Percentiles rank a stretch among this genome's conserved stretches.
Conservation (phyloP, 176 grass and related monocot genomes). For the Ensete glaucum region DNA sequence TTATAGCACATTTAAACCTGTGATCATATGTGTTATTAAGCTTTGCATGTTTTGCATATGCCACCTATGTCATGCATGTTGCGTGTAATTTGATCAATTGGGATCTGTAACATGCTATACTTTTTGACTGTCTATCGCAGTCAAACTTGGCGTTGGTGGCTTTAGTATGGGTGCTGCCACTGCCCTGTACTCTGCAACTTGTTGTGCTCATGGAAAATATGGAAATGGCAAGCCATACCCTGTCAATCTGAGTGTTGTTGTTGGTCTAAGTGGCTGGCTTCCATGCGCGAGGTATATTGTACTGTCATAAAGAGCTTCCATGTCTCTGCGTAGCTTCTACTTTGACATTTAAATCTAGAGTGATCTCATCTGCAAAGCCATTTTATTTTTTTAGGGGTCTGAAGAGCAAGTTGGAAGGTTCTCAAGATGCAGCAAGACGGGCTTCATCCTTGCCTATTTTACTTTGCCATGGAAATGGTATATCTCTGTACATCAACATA, state of each 20-base stretch:
- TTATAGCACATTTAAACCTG: too few species aligned
- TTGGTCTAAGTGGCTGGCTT: constrained; percentile 97
- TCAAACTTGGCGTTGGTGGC: constrained; percentile 83
- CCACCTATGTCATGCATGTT: not conserved
- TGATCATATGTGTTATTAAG: too few species aligned
- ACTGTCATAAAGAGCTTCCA: constrained; percentile 10
- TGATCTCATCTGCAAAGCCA: not conserved
- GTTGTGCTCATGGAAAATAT: constrained; percentile 86
- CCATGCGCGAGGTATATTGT: constrained; percentile 64
- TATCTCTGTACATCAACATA: not conserved
- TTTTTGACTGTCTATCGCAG: constrained; percentile 31
- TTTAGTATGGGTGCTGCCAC: constrained; percentile 98
- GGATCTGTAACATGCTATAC: not conserved
- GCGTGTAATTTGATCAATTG: not conserved
- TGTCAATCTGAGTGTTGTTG: constrained; percentile 56
- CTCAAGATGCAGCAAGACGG: constrained; percentile 53
- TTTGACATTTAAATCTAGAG: not conserved
- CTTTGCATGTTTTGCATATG: not conserved
- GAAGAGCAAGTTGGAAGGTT: constrained; percentile 77
- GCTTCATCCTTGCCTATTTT: constrained; percentile 86
- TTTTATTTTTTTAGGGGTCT: constrained; percentile 42
- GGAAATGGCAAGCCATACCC: constrained; percentile 81
- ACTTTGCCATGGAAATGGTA: constrained; percentile 95
- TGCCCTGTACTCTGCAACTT: constrained; percentile 82
- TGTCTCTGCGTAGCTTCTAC: not conserved